A percentile compares a stretch with the other conserved stretches of the same genome.
Conservation (phyloP, 2,329 filamentous ascomycete genomes). For the Aspergillus aculeatinus region DNA sequence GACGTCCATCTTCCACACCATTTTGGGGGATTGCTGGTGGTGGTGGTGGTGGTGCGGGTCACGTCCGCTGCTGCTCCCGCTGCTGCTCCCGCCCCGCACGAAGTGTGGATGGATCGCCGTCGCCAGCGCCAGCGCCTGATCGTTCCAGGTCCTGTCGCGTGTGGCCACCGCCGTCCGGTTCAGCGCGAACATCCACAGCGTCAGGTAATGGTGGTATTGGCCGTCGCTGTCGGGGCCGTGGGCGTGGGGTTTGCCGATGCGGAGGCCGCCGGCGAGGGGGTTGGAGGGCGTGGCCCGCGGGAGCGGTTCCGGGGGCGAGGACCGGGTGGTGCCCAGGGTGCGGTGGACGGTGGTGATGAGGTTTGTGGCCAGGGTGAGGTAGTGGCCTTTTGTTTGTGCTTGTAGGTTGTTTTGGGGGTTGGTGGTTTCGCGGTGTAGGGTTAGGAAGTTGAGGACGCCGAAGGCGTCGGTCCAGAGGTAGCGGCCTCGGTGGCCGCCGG, state of each 20-base stretch:
- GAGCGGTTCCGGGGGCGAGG: slow-evolving; percentile 46
- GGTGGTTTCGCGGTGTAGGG: slow-evolving; percentile 46
- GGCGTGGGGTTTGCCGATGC: slow-evolving; percentile 57
- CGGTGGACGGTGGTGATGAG: slow-evolving; percentile 55
- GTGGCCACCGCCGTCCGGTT: slow-evolving; percentile 54
- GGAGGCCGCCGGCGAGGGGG: slow-evolving; percentile 55
- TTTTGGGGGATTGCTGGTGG: slow-evolving; percentile 9
- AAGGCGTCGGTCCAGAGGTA: slow-evolving; percentile 64
- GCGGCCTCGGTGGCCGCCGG: slow-evolving; percentile 57
- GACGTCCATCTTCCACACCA: slow-evolving; percentile 59
- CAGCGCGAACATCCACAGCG: slow-evolving; percentile 63
- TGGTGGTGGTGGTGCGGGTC: no score
- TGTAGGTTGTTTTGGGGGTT: background rate
- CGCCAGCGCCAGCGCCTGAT: slow-evolving; percentile 53
- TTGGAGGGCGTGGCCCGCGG: slow-evolving; percentile 53
- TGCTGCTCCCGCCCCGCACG: slow-evolving; percentile 42
- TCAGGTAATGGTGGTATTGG: slow-evolving; percentile 63
- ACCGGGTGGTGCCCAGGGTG: slow-evolving; percentile 53
- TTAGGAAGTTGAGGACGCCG: slow-evolving; percentile 60
- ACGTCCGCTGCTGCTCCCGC: slow-evolving; percentile 8
- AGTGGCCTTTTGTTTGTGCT: slow-evolving; percentile 34
- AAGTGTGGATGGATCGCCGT: slow-evolving; percentile 55
- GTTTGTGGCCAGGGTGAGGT: slow-evolving; percentile 50
- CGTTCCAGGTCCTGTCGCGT: slow-evolving; percentile 49
- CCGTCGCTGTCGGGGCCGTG: slow-evolving; percentile 55